A percentile compares a stretch with the other conserved stretches of the same genome.
These are phyloP conservation scores for Gryganskiella cystojenkinii DNA, from an alignment of 192 early-diverging fungal species.

Conservation along the genomic window DNA sequence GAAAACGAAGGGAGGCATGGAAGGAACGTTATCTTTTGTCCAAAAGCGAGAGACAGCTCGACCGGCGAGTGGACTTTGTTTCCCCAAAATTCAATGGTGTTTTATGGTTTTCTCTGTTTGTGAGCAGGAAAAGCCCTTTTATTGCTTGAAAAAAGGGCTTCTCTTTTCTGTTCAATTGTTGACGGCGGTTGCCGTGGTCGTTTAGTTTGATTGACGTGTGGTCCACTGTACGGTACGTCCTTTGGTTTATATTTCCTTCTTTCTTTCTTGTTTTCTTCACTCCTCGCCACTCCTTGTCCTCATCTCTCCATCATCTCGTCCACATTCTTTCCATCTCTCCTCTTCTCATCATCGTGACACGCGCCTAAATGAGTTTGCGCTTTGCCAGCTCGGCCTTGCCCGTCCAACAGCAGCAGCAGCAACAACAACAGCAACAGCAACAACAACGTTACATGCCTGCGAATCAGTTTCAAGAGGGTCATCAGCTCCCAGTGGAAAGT, in stretches of 20 bases:
- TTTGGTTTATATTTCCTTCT: background rate
- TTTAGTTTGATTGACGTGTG: too few relatives aligned
- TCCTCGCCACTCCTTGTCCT: background rate
- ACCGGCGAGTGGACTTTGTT: too few relatives aligned
- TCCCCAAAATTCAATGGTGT: too few relatives aligned
- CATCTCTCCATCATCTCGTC: background rate
- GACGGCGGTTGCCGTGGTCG: too few relatives aligned
- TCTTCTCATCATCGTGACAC: background rate
- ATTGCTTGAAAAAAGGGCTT: too few relatives aligned
- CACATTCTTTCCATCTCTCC: background rate
- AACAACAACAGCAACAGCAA: constrained; percentile 12
- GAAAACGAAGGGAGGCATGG: background rate
- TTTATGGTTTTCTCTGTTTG: too few relatives aligned
- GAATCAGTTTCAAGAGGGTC: constrained; percentile 27
- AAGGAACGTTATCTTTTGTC: too few relatives aligned
- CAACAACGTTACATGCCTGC: constrained; percentile 6
- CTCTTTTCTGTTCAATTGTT: too few relatives aligned
- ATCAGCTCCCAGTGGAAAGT: background rate
- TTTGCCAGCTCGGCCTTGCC: background rate
- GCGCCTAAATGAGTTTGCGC: background rate
- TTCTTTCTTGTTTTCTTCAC: background rate
- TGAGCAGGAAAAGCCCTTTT: too few relatives aligned
- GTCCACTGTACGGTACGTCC: too few relatives aligned
- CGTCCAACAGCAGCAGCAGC: background rate
- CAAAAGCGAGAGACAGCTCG: too few relatives aligned